Conservation (phyloP, 148 eudicot genomes). For the Cornus florida region DNA sequence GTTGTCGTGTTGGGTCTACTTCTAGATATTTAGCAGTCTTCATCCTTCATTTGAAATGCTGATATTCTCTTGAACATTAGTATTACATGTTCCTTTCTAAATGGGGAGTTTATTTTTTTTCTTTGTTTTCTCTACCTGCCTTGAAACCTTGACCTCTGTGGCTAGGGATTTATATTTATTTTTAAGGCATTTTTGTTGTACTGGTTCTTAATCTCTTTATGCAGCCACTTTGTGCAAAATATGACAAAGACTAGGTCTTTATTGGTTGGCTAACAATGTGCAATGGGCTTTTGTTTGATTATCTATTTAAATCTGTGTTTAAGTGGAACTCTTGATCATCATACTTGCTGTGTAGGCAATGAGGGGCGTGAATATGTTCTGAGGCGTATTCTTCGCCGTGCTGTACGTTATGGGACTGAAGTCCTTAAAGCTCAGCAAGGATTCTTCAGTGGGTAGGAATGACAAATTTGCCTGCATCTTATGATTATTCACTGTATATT, state of each 20-base stretch:
- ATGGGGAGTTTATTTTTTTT: too few relatives aligned
- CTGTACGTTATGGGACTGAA: constrained; percentile 96
- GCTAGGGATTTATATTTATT: neutral
- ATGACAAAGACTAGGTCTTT: neutral
- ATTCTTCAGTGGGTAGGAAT: constrained; percentile 80
- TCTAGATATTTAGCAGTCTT: neutral
- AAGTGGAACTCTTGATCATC: neutral
- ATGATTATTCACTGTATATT: neutral
- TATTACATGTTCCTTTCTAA: neutral
- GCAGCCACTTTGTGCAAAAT: neutral
- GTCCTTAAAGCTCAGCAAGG: constrained; percentile 82
- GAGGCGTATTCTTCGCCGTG: constrained; percentile 95
- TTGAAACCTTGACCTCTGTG: neutral
- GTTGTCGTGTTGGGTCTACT: neutral
- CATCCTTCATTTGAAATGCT: neutral
- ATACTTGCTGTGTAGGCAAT: constrained; percentile 56
- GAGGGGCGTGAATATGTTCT: constrained; percentile 97
- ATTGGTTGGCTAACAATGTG: neutral
- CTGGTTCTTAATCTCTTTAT: neutral
- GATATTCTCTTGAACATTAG: neutral
- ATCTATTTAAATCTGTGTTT: neutral
- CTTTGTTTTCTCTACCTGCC: neutral
- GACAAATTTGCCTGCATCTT: neutral
- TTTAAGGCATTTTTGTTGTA: neutral
- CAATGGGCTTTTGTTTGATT: neutral